phyloP scores from a whole-genome alignment of 2,329 filamentous ascomycete genomes.

The Plectosphaerella sp. region DNA sequence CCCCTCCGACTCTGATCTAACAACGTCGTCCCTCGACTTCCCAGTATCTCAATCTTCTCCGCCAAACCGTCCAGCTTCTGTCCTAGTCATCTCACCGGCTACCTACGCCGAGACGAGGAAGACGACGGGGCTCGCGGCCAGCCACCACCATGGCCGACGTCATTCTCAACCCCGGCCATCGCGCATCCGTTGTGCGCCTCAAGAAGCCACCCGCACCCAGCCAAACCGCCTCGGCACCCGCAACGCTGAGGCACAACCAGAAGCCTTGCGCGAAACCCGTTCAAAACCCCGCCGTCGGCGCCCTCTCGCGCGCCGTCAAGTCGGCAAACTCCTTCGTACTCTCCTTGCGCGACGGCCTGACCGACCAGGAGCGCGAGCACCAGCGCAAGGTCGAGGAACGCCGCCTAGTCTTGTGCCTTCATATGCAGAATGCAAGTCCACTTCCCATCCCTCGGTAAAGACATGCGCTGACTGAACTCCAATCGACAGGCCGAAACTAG shows the following conservation, averaged over 20 bases:
- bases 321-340: slow-evolving; percentile 35
- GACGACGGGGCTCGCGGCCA: not conserved
- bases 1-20: not conserved
- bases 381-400: slow-evolving; percentile 47
- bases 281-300: slow-evolving; percentile 6
- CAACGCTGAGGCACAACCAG: not conserved
- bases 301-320: slow-evolving; percentile 27
- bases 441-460: not conserved
- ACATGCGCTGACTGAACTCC: not conserved
- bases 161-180: slow-evolving; percentile 10
- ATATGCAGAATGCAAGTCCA: slow-evolving; percentile 59
- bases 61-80: not conserved
- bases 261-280: slow-evolving; percentile 8
- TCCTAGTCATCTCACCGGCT: not conserved
- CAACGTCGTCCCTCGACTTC: not conserved
- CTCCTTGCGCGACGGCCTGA: slow-evolving; percentile 50
- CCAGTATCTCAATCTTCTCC: not conserved
- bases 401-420: slow-evolving; percentile 58
- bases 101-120: not conserved
- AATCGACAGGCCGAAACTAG: slow-evolving; percentile 61
- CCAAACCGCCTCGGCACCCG: not conserved
- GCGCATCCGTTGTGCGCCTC: slow-evolving; percentile 5
- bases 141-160: slow-evolving; percentile 12
- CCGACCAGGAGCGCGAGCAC: slow-evolving; percentile 43
- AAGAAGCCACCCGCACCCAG: not conserved